Evolutionary conservation across 2,329 filamentous ascomycete species (phyloP).

Genomic region (Apiospora kogelbergensis): DNA sequence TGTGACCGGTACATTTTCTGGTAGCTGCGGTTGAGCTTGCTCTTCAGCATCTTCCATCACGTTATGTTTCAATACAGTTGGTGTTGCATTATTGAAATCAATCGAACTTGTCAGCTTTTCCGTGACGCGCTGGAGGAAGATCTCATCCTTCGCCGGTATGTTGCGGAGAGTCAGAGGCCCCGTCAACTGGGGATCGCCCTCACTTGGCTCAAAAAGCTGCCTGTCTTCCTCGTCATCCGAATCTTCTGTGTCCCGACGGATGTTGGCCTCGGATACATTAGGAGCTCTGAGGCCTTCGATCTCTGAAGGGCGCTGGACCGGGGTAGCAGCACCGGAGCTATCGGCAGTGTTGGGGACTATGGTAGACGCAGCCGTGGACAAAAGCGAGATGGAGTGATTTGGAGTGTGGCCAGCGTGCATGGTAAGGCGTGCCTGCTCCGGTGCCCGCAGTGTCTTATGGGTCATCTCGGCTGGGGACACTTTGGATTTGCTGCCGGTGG

Average conservation of each 20-base stretch:
- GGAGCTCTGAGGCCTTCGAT: constrained; percentile 17
- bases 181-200: constrained; percentile 46
- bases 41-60: not conserved
- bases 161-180: constrained; percentile 57
- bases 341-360: constrained; percentile 37
- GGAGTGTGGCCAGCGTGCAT: constrained; percentile 66
- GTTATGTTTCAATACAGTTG: constrained; percentile 35
- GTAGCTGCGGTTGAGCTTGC: not conserved
- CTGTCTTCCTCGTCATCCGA: constrained; percentile 18
- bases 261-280: not conserved
- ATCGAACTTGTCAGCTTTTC: constrained; percentile 53
- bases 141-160: constrained; percentile 54
- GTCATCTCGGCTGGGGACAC: constrained; percentile 41
- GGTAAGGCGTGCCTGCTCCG: constrained; percentile 52
- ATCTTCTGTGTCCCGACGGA: constrained; percentile 8
- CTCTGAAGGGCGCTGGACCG: constrained; percentile 13
- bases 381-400: constrained; percentile 53
- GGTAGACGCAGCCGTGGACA: constrained; percentile 45
- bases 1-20: not conserved
- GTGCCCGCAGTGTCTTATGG: constrained; percentile 45
- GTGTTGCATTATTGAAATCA: constrained; percentile 45
- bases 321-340: constrained; percentile 40
- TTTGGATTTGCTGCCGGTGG: constrained; percentile 23
- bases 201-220: constrained; percentile 37
- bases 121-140: constrained; percentile 50